A percentile compares a stretch with the other conserved stretches of the same genome.
These are phyloP conservation scores for Termitomyces bulborhizus DNA, from an alignment of 768 basidiomycete species.

Conservation along the genomic window DNA sequence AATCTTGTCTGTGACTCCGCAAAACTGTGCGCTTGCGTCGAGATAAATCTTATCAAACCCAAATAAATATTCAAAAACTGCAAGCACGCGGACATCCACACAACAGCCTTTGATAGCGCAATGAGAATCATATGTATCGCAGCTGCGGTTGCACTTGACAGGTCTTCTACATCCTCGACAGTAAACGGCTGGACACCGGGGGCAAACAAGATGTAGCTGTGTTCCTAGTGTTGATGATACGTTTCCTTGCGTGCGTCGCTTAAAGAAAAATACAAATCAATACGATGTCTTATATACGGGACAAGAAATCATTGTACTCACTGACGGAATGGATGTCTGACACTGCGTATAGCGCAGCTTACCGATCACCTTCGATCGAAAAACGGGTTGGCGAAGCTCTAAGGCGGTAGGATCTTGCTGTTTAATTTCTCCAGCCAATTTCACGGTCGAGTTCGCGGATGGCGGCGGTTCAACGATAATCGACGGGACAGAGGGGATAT, in stretches of 20 bases:
- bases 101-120: conserved; percentile 3
- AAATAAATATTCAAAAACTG: conserved; percentile 7
- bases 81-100: conserved; percentile 5
- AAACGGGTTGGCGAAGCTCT: not conserved
- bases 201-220: not conserved
- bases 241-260: not conserved
- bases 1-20: not conserved
- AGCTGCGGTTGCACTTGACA: not conserved
- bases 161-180: conserved; percentile 4
- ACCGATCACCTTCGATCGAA: not conserved
- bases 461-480: not conserved
- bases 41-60: conserved; percentile 3
- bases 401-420: not conserved
- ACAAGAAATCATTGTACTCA: not conserved
- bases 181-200: not conserved
- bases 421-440: not conserved
- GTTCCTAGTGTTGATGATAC: not conserved
- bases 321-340: not conserved
- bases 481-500: not conserved
- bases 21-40: not conserved
- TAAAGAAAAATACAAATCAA: not conserved
- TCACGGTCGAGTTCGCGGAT: not conserved
- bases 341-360: not conserved
- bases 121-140: not conserved
- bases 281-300: not conserved